A percentile compares a stretch with the other conserved stretches of the same genome.
phyloP scores from a whole-genome alignment of 805 yeast species.

The Metschnikowia aberdeeniae region DNA sequence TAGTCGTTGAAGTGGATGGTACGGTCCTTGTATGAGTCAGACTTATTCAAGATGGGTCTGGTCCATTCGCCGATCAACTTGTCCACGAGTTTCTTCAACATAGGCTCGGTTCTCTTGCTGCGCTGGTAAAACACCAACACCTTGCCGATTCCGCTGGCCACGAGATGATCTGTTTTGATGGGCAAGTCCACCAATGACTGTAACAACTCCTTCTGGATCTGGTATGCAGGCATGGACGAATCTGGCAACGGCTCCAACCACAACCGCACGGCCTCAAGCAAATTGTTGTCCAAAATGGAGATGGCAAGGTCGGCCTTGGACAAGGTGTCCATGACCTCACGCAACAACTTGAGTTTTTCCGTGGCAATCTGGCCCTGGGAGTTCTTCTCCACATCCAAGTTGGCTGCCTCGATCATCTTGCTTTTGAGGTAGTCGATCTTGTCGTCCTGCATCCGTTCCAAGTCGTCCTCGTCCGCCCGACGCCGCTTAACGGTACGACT shows the following conservation, averaged over 20 bases:
- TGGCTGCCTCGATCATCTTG: constrained; percentile 86
- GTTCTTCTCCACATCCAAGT: constrained; percentile 59
- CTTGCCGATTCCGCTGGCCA: constrained; percentile 93
- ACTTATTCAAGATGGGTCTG: constrained; percentile 92
- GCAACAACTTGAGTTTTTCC: constrained; percentile 72
- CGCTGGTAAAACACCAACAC: constrained; percentile 90
- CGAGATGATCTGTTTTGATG: constrained; percentile 89
- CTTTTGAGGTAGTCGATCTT: constrained; percentile 75
- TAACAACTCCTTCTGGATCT: constrained; percentile 86
- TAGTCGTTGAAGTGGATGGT: constrained; percentile 65
- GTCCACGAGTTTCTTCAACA: constrained; percentile 84
- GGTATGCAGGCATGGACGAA: constrained; percentile 95
- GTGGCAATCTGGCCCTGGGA: constrained; percentile 66
- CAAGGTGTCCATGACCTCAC: constrained; percentile 71
- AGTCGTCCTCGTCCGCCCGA: constrained; percentile 83
- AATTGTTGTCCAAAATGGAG: constrained; percentile 87
- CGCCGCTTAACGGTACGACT: constrained; percentile 55
- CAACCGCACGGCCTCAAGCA: constrained; percentile 86
- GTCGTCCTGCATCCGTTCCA: constrained; percentile 94
- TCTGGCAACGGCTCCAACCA: constrained; percentile 99
- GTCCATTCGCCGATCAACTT: constrained; percentile 96
- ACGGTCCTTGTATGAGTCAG: constrained; percentile 90
- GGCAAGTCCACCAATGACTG: constrained; percentile 73
- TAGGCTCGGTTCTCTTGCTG: constrained; percentile 82
- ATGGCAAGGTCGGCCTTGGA: constrained; percentile 84